phyloP scores from a whole-genome alignment of 148 eudicot genomes.

The Chenopodium album region DNA sequence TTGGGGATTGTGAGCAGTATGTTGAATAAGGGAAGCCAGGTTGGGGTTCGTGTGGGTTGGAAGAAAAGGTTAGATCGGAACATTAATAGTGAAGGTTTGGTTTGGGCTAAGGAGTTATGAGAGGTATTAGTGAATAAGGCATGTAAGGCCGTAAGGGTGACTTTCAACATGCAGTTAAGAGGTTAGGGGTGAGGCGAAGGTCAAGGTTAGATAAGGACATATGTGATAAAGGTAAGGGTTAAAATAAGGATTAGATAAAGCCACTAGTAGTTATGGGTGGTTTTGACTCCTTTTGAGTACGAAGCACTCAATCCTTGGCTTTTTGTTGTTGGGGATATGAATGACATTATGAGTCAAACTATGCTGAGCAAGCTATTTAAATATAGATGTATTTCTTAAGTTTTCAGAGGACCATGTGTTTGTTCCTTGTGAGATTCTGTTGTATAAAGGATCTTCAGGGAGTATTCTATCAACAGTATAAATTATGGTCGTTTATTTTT shows the following conservation, averaged over 20 bases:
- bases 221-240: background rate
- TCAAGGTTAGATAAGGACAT: background rate
- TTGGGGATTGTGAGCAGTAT: background rate
- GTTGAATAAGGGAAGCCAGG: background rate
- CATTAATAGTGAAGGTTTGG: background rate
- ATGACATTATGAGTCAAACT: background rate
- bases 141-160: background rate
- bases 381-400: background rate
- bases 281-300: background rate
- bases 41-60: background rate
- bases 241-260: background rate
- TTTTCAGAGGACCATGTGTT: background rate
- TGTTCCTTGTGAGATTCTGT: background rate
- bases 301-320: background rate
- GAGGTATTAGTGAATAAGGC: background rate
- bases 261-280: background rate
- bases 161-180: background rate
- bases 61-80: background rate
- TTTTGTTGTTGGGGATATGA: background rate
- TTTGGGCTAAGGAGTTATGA: background rate
- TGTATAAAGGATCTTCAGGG: constrained; percentile 6
- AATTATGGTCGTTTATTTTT: background rate
- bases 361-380: background rate
- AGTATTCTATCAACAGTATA: background rate
- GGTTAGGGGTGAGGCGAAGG: background rate